Conservation (phyloP, 306 rosid genomes). For the Lathyrus sativus region DNA sequence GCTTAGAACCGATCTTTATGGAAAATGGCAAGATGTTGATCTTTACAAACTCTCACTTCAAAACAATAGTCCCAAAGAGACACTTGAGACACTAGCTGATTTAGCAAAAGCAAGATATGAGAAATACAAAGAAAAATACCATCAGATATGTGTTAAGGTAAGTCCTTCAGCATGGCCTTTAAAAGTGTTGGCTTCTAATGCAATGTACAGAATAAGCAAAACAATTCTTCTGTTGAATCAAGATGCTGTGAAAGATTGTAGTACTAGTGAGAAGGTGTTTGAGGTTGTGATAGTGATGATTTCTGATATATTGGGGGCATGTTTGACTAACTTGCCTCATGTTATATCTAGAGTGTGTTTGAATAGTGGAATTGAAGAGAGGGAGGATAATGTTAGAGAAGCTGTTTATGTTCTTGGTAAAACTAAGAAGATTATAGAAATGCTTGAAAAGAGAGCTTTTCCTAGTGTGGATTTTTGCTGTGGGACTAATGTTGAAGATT, state of each 20-base stretch:
- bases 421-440: conserved; percentile 61
- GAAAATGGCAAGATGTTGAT: conserved; percentile 70
- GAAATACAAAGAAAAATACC: conserved; percentile 39
- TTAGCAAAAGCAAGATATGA: conserved; percentile 55
- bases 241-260: conserved; percentile 26
- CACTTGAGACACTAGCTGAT: conserved; percentile 55
- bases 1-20: conserved; percentile 73
- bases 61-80: conserved; percentile 47
- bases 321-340: conserved; percentile 61
- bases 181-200: conserved; percentile 59
- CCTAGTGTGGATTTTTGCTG: conserved; percentile 39
- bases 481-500: conserved; percentile 60
- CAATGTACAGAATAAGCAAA: conserved; percentile 79
- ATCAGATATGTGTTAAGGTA: conserved; percentile 40
- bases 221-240: conserved; percentile 53
- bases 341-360: conserved; percentile 52
- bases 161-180: conserved; percentile 68
- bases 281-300: conserved; percentile 51
- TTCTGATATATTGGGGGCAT: conserved; percentile 71
- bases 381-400: conserved; percentile 63
- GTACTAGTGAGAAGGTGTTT: conserved; percentile 44
- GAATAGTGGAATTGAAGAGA: conserved; percentile 64
- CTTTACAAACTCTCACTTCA: conserved; percentile 58
- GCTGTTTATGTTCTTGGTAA: conserved; percentile 66
- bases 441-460: conserved; percentile 48